Base-by-base conservation (phyloP, 2,329 filamentous ascomycete genomes). In the Paramyrothecium sp. region DNA sequence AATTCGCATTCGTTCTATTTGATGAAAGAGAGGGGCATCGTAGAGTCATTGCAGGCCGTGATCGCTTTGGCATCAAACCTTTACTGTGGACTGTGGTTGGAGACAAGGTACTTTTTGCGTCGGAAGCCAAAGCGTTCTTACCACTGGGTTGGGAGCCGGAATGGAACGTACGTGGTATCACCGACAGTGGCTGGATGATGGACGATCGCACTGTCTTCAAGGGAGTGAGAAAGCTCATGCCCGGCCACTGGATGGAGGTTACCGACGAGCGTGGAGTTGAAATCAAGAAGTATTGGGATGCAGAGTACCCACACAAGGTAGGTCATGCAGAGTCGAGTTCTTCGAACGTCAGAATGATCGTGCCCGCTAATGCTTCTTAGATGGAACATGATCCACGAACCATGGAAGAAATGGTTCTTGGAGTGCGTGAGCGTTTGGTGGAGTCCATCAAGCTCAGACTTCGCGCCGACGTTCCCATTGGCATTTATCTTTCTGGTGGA, bases 391-490 rank as follows among this genome's bases (percentile, higher is more conserved):
- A 83, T 26, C 67, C 68, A 0, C 73, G 80, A 2, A 75, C 72
- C 1, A 72, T 78, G 48, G 73, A 82, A 21, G 81, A 85, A 47
- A 80, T 84, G 69, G 72, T 84, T 2, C 56, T 70, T 20, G 78
- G 75, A 2, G 80, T 86, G 0, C 73, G 82, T 7, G 68, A 81
- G 49, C 73, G 73, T 2, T 62, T 86, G 12, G 64, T 84, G 1
- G 81, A 86, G 34, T 74, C 82, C 0, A 71, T 86, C 12, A 75
- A 75, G 19, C 61, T 83, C 19, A 78, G 83, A 5, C 70, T 86
- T 11, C 74, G 78, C 17, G 83, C 83, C 1, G 84, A 87, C 63
- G 84, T 86, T 0, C 81, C 81, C 0, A 72, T 86, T 3, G 84
- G 81, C 2, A 71, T 87, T 53, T 86, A 83, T 56, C 70, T 86